Base-by-base conservation (phyloP, 2,329 filamentous ascomycete genomes). In the Aschersonia sp. region DNA sequence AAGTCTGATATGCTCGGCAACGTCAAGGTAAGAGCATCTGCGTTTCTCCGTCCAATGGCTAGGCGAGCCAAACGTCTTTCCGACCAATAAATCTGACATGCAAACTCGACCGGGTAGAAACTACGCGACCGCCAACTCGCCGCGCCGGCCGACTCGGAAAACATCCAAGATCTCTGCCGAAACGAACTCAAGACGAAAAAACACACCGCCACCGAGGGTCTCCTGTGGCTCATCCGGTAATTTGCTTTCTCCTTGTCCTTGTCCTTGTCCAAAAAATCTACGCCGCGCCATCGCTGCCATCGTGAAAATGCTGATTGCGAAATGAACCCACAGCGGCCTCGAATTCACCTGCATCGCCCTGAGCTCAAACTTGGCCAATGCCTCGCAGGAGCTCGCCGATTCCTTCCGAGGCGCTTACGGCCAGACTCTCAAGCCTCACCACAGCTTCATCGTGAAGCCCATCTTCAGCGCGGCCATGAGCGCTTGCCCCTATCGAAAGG, bases 381-480 rank as follows among this genome's bases (percentile, higher is more conserved):
- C 77, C 47, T 56, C 63, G 54, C 78, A 87, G 61, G 88, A 96
- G 68, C 84, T 98, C 52, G 75, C 85, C 51, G 75, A 78, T 55
- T 95, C 88, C 44, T 98, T 98, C 83, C 82, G 85, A 58, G 69
- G 71, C 49, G 86, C 89, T 56, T 98, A 98, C 70, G 78, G 76
- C 62, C 73, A 71, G 58, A 96, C 90, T 45, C 83, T 98, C 58
- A 95, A 94, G 72, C 85, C 85, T 30, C 81, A 94, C 72, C 92
- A 98, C 74, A 80, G 75, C 61, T 88, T 94, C 67, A 58, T 96
- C 53, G 71, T 96, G 58, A 95, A 94, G 76, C 87, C 87, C 51
- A 75, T 96, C 62, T 97, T 97, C 76, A 85, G 76, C 57, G 84
- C 88, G 52, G 90, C 90, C 63, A 95, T 98, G 88, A 78, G 79